A percentile compares a stretch with the other conserved stretches of the same genome.
Conservation (phyloP, 2,329 filamentous ascomycete species). For the Exophiala aquamarina region DNA sequence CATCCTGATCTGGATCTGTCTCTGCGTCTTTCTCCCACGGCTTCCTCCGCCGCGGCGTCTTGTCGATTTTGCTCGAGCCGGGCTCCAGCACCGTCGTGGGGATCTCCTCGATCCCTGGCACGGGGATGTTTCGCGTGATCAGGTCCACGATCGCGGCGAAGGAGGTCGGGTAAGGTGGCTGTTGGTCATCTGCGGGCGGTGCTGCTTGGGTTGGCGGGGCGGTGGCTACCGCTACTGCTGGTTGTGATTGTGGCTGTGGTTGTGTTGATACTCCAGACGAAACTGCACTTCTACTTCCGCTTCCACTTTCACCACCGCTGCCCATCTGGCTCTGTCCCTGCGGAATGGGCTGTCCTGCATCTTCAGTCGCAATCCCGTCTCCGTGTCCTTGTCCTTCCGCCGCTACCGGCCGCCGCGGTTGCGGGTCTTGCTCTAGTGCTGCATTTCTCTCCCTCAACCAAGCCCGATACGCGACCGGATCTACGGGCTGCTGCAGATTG, state of each 20-base stretch:
- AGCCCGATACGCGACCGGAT: constrained; percentile 66
- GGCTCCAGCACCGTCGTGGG: constrained; percentile 71
- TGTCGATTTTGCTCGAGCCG: constrained; percentile 37
- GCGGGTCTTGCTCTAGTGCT: too few species aligned
- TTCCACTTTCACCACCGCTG: too few species aligned
- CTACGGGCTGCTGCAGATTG: constrained; percentile 47
- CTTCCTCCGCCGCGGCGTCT: constrained; percentile 56
- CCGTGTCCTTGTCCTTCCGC: too few species aligned
- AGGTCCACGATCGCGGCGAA: constrained; percentile 86
- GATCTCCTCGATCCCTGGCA: constrained; percentile 85
- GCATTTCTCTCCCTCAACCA: too few species aligned
- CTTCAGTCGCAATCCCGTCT: too few species aligned
- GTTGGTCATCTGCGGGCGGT: constrained; percentile 30
- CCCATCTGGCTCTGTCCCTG: too few species aligned
- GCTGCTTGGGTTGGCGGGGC: not conserved
- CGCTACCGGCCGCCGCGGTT: too few species aligned
- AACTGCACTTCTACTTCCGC: not conserved
- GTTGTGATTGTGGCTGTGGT: not conserved
- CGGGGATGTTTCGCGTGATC: constrained; percentile 76
- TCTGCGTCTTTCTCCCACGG: constrained; percentile 73
- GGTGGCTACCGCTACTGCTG: constrained; percentile 2
- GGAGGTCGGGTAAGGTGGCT: constrained; percentile 73
- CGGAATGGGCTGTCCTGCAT: too few species aligned
- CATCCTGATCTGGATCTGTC: too few species aligned
- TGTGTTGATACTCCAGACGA: not conserved